phyloP scores from a whole-genome alignment of 495 filamentous ascomycete genomes.

The Neurospora sp. region DNA sequence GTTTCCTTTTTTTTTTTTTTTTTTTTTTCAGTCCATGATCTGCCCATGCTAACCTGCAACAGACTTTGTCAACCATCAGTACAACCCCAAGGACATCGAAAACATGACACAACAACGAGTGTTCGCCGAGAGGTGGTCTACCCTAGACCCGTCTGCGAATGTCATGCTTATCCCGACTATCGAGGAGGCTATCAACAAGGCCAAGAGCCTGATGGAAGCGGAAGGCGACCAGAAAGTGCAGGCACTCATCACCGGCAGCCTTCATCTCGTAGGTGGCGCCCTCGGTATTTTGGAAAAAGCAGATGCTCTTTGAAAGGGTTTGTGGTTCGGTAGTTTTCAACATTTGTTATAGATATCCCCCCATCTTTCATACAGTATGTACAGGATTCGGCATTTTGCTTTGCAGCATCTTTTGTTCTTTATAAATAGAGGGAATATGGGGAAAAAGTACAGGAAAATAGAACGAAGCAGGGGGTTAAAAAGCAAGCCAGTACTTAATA shows the following conservation, averaged over 20 bases:
- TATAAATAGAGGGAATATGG: neutral
- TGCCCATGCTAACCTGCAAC: constrained; percentile 16
- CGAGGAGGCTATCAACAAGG: constrained; percentile 71
- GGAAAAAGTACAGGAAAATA: neutral
- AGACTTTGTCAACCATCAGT: constrained; percentile 71
- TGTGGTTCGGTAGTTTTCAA: constrained; percentile 7
- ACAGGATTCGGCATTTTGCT: constrained; percentile 6
- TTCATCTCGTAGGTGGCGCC: constrained; percentile 51
- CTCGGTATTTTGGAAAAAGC: constrained; percentile 38
- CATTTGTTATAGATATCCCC: constrained; percentile 4
- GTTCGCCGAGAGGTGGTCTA: constrained; percentile 63
- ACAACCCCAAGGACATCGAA: constrained; percentile 54
- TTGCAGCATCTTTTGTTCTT: constrained; percentile 4
- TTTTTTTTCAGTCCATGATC: too few species aligned
- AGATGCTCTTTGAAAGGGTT: constrained; percentile 25
- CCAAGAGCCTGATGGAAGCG: constrained; percentile 38
- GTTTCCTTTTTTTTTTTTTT: neutral
- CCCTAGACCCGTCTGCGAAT: constrained; percentile 49
- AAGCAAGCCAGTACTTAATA: constrained; percentile 8
- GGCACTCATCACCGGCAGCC: constrained; percentile 50
- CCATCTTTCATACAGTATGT: neutral
- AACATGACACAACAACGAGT: constrained; percentile 61
- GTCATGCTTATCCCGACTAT: constrained; percentile 65
- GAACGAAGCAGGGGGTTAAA: neutral
- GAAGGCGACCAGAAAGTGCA: constrained; percentile 26